Evolutionary conservation across 495 filamentous ascomycete genomes (phyloP).

Genomic region (Penicillium macrosclerotiorum): DNA sequence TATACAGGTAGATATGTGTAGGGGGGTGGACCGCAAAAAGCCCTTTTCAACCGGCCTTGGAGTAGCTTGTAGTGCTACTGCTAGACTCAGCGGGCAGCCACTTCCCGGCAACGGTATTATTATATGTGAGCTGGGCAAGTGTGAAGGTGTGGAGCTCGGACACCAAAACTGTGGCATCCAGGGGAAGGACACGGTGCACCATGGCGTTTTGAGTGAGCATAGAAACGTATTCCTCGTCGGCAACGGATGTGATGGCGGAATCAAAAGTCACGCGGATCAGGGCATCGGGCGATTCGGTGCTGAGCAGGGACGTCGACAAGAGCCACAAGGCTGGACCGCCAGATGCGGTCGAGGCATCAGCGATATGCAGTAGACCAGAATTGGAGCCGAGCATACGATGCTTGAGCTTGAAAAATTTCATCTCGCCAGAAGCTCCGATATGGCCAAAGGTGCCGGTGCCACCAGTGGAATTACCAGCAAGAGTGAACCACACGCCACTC

Average conservation of each 20-base stretch:
- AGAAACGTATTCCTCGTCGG: constrained; percentile 13
- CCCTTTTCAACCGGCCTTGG: constrained; percentile 7
- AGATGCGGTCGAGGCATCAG: constrained; percentile 16
- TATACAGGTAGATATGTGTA: not conserved
- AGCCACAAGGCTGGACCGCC: constrained; percentile 21
- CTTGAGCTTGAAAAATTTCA: constrained; percentile 17
- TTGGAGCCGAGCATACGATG: constrained; percentile 13
- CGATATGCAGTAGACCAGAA: constrained; percentile 18
- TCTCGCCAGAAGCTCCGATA: constrained; percentile 16
- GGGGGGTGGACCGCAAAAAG: not conserved
- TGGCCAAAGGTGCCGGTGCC: constrained; percentile 26
- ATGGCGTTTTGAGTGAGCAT: constrained; percentile 15
- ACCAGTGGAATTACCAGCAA: constrained; percentile 20
- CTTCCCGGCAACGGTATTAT: constrained; percentile 14
- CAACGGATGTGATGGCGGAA: not conserved
- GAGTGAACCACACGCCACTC: constrained; percentile 22
- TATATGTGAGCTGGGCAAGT: constrained; percentile 14
- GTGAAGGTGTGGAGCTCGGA: constrained; percentile 16
- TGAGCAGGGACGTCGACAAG: constrained; percentile 23
- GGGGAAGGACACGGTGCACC: constrained; percentile 12
- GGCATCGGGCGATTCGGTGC: constrained; percentile 21
- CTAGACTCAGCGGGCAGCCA: constrained; percentile 14
- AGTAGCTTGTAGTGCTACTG: constrained; percentile 4
- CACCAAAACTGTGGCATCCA: constrained; percentile 8
- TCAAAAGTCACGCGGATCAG: constrained; percentile 22